These are phyloP conservation scores for Colletotrichum sp. DNA, from an alignment of 2,329 filamentous ascomycete species.

Conservation along the genomic window DNA sequence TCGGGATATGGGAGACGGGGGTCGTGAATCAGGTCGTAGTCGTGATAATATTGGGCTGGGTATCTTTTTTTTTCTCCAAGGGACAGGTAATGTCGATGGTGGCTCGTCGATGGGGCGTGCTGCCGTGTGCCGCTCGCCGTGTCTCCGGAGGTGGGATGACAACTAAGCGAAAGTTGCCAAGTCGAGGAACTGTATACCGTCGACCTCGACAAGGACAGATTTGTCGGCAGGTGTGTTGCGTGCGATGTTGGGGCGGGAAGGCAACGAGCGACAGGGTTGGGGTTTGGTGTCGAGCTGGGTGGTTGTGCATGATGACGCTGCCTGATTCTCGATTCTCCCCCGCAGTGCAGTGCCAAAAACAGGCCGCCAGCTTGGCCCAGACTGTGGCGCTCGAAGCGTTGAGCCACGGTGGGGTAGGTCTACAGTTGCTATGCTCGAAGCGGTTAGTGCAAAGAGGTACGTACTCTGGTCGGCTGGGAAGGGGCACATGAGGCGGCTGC, in stretches of 20 bases:
- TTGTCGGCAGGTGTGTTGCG: neutral
- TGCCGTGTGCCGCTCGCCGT: neutral
- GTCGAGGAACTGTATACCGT: neutral
- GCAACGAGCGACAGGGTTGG: conserved; percentile 7
- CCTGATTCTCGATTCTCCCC: conserved; percentile 17
- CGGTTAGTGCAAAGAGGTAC: neutral
- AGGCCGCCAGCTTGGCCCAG: conserved; percentile 7
- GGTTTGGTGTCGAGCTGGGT: neutral
- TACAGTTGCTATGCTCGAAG: neutral
- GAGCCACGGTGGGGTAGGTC: conserved; percentile 11
- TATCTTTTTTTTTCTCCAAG: neutral
- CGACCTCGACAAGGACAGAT: neutral
- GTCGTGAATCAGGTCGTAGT: neutral
- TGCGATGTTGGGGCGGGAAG: neutral
- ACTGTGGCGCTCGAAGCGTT: neutral
- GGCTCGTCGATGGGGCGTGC: neutral
- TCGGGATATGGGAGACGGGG: neutral
- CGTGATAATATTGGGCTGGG: neutral
- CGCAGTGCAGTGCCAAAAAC: conserved; percentile 17
- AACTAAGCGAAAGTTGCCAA: neutral
- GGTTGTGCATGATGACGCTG: conserved; percentile 23
- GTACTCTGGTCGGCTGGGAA: neutral
- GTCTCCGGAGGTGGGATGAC: neutral
- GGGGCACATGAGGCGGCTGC: neutral
- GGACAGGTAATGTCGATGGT: neutral